Conservation (phyloP, 352 stramenopile genomes). For the Phytophthora syringae region DNA sequence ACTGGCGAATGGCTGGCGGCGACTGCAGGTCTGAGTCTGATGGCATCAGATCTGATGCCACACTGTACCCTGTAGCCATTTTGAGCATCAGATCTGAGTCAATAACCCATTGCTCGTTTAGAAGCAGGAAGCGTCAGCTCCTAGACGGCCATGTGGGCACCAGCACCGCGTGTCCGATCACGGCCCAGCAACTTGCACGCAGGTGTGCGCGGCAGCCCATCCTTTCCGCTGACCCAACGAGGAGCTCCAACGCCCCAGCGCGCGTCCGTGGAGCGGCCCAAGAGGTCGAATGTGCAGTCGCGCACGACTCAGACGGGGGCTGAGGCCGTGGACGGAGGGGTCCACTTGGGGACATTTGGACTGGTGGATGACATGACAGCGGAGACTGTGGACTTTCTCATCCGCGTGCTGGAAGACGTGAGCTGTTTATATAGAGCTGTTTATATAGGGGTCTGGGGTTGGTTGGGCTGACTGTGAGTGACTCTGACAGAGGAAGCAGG, state of each 20-base stretch:
- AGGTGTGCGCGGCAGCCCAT: slow-evolving; percentile 38
- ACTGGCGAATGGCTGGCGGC: slow-evolving; percentile 22
- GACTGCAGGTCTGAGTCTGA: background rate
- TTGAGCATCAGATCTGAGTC: background rate
- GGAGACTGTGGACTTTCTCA: slow-evolving; percentile 76
- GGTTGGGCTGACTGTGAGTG: background rate
- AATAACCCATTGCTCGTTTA: slow-evolving; percentile 22
- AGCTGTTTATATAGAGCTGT: background rate
- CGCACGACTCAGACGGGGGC: slow-evolving; percentile 34
- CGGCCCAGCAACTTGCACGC: slow-evolving; percentile 57
- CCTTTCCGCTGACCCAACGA: slow-evolving; percentile 40
- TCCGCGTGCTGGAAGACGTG: slow-evolving; percentile 70
- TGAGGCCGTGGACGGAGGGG: slow-evolving; percentile 5
- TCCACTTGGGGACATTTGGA: slow-evolving; percentile 53
- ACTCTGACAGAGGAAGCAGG: slow-evolving; percentile 45
- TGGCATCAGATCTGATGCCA: background rate
- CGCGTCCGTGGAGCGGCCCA: slow-evolving; percentile 8
- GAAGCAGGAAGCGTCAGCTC: slow-evolving; percentile 21
- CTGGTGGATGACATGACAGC: slow-evolving; percentile 55
- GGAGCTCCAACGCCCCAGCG: slow-evolving; percentile 11
- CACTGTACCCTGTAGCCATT: background rate
- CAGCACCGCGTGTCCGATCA: slow-evolving; percentile 43
- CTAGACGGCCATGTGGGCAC: slow-evolving; percentile 36
- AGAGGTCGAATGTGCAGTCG: slow-evolving; percentile 11
- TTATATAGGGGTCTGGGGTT: background rate